Percentiles rank a stretch among this genome's conserved stretches.
phyloP scores from a whole-genome alignment of 192 early-diverging fungal species.

The Coemansia asiatica region DNA sequence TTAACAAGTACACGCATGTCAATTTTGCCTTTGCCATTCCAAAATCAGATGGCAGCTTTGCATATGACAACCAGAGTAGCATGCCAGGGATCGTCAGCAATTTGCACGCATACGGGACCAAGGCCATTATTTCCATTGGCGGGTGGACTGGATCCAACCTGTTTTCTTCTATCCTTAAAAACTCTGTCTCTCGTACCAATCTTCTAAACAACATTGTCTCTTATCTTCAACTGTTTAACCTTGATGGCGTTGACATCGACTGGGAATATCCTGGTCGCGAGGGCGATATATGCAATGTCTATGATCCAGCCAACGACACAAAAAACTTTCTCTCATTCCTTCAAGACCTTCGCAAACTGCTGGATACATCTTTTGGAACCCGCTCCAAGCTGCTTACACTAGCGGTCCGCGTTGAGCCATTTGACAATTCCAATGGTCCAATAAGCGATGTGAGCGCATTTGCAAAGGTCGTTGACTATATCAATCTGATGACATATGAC shows the following conservation, averaged over 20 bases:
- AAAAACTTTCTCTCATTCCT: constrained; percentile 63
- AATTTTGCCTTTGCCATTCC: constrained; percentile 60
- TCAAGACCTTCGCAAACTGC: constrained; percentile 55
- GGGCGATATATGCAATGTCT: constrained; percentile 58
- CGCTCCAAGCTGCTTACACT: constrained; percentile 58
- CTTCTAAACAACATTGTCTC: constrained; percentile 42
- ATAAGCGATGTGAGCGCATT: constrained; percentile 57
- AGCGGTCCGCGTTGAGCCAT: constrained; percentile 62
- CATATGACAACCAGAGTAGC: constrained; percentile 16
- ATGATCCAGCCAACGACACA: constrained; percentile 58
- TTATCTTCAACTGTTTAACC: constrained; percentile 33
- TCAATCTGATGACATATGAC: constrained; percentile 71
- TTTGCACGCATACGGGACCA: constrained; percentile 17
- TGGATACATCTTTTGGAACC: constrained; percentile 50
- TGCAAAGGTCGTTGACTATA: constrained; percentile 59
- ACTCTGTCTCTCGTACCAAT: constrained; percentile 21
- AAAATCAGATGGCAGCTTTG: constrained; percentile 13
- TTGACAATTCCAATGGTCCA: constrained; percentile 54
- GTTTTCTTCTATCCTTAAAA: constrained; percentile 58
- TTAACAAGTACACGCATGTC: constrained; percentile 57
- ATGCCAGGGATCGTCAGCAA: constrained; percentile 15
- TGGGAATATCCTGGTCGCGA: constrained; percentile 63
- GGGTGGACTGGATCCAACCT: constrained; percentile 69
- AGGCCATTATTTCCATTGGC: constrained; percentile 65
- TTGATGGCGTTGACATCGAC: constrained; percentile 66